Evolutionary conservation across 2,329 filamentous ascomycete species (phyloP).

Genomic region (Trichoderma oligosporum): DNA sequence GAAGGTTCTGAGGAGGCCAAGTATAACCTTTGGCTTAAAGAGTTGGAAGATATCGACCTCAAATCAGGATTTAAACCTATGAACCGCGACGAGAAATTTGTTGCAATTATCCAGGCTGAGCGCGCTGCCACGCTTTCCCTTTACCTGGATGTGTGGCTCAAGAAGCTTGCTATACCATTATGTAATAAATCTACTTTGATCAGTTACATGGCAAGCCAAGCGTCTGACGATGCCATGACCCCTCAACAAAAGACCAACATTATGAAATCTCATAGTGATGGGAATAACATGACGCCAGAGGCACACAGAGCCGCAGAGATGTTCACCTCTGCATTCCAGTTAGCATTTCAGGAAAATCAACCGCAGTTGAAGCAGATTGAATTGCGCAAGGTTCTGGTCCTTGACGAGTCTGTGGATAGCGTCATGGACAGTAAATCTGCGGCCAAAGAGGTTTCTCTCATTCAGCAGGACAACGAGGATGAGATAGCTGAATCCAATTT

Average conservation of each 20-base stretch:
- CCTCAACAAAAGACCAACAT: slow-evolving; percentile 53
- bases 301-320: slow-evolving; percentile 43
- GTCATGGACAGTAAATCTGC: slow-evolving; percentile 52
- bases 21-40: slow-evolving; percentile 55
- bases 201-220: slow-evolving; percentile 49
- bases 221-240: slow-evolving; percentile 47
- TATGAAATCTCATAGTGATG: slow-evolving; percentile 45
- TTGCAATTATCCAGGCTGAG: slow-evolving; percentile 49
- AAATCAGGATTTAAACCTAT: slow-evolving; percentile 55
- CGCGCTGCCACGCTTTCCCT: slow-evolving; percentile 49
- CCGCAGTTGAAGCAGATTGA: slow-evolving; percentile 40
- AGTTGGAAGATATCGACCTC: slow-evolving; percentile 55
- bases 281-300: slow-evolving; percentile 38
- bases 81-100: slow-evolving; percentile 49
- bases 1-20: slow-evolving; percentile 53
- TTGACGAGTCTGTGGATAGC: slow-evolving; percentile 52
- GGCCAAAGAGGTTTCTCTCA: slow-evolving; percentile 42
- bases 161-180: slow-evolving; percentile 46
- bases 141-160: slow-evolving; percentile 53
- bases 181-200: slow-evolving; percentile 53
- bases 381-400: slow-evolving; percentile 49
- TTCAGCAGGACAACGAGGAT: slow-evolving; percentile 36
- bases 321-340: slow-evolving; percentile 56
- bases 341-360: slow-evolving; percentile 44
- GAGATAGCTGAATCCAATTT: slow-evolving; percentile 46